Evolutionary conservation across 768 basidiomycete genomes (phyloP), one percentile per base, ranked within the genome.

Genomic region (Xerocomus spinulosus): DNA sequence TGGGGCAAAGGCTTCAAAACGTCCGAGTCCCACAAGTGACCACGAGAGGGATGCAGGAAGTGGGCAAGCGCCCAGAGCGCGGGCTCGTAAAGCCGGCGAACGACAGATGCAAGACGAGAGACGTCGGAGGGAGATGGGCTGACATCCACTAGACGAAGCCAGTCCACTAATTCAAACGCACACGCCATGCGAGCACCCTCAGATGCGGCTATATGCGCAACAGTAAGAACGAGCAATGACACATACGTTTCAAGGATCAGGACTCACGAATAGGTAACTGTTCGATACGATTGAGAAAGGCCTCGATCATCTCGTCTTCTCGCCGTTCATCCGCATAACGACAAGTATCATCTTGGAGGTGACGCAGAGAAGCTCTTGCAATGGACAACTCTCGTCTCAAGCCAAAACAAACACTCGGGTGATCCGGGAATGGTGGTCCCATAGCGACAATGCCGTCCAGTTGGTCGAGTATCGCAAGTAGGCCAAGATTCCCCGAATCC

Each of bases 141-240:
- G 23, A 62, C 57, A 13, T 70, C 69, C 2, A 72, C 56, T 1
- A 85, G 63, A 30, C 85, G 79, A 26, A 83, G 48, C 76, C 77
- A 81, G 53, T 85, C 83, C n/a, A 87, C 69, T 0, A 87, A 67
- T 42, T 81, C 79, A 36, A 70, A 79, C 1, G 82, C 82, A 24
- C 68, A 54, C 1, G 58, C 52, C 40, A 63, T 67, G 35, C 75
- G 63, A 21, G 64, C 64, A 3, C 44, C 44, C 33, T 64, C 63
- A 3, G 68, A 62, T 15, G 62, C 57, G 26, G 76, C 81, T 83
- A 38, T n/a, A 50, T 35, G 23, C 9, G 24, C 24, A 14, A 48
- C 50, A 12, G 46, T 29, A 18, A 25, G 7, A 20, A 9, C 5
- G 8, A 57, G 38, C 17, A 45, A 46, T 1, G 30, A 20, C 3